Base-by-base conservation (phyloP, 345 rosid species). In the Noccaea caerulescens region DNA sequence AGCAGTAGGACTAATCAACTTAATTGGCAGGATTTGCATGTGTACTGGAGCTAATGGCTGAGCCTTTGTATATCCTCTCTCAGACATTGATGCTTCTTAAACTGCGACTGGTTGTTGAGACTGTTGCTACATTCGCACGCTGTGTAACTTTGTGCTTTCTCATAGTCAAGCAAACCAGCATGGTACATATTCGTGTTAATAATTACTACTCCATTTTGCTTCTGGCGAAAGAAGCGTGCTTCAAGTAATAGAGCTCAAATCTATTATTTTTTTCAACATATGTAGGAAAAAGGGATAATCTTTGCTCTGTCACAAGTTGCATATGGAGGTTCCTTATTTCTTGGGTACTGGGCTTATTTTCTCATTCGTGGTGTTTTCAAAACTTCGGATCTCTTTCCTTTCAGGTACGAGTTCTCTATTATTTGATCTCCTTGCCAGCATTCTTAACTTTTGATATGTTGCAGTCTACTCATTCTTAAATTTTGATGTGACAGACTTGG, bases 271-370 rank as follows among this genome's bases (percentile, higher is more conserved):
- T 7, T 20, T 44, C 11, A 53, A 43, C 63, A 11, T 58, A 68
- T 68, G 77, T 63, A 91, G 97, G 97, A 90, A 58, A 91, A 85
- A 70, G 87, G 63, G 57, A 83, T 83, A 67, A 66, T 80, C 62
- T 94, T 89, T 63, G 90, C 89, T 23, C 37, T 89, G 63, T 89
- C 97, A 41, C 97, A 91, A 77, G 85, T 82, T 67, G 95, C 95
- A 71, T 91, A 87, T 82, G 98, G 92, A 76, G 83, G 83, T 58
- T 82, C 83, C 83, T 66, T 91, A 42, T 83, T 87, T 68, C 16
- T 90, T 53, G 92, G 98, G 74, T 90, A 95, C 61, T 95, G 98
- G 99, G 81, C 87, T 37, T 95, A 85, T 80, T 95, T 89, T 78
- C 86, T 94, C 65, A 55, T 84, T 56, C 69, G 58, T 46, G 46